Percentiles rank a stretch among this genome's conserved stretches.
phyloP scores from a whole-genome alignment of 345 rosid species.

The Carallia pectinifolia region DNA sequence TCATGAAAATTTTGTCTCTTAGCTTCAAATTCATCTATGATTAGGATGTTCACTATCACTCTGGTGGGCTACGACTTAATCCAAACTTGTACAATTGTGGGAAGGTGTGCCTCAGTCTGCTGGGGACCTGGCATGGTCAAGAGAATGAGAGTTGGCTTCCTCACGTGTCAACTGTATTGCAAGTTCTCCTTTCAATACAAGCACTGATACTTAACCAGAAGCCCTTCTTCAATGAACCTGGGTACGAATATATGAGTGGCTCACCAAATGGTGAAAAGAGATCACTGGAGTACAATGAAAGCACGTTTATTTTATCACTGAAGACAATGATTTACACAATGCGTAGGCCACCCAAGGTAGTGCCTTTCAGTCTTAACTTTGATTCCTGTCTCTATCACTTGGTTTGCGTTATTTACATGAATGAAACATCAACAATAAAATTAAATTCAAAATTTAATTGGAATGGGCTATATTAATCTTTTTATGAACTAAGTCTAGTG shows the following conservation, averaged over 20 bases:
- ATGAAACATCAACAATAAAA: background rate
- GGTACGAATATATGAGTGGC: constrained; percentile 45
- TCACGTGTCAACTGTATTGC: constrained; percentile 68
- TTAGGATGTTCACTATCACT: constrained; percentile 69
- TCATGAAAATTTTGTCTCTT: constrained; percentile 14
- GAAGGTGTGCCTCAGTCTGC: constrained; percentile 92
- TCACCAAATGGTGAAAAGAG: constrained; percentile 44
- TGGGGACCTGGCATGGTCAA: constrained; percentile 80
- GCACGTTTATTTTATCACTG: constrained; percentile 53
- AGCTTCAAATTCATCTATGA: constrained; percentile 20
- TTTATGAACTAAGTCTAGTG: too few species aligned
- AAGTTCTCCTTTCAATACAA: constrained; percentile 93
- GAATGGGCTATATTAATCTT: too few species aligned
- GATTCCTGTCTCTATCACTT: background rate
- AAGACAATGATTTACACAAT: constrained; percentile 69
- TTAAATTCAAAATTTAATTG: too few species aligned
- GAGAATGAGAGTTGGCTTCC: constrained; percentile 86
- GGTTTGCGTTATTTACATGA: background rate
- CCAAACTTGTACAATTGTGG: constrained; percentile 75
- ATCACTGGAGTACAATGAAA: constrained; percentile 66
- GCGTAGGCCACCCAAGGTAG: constrained; percentile 87
- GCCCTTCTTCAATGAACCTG: constrained; percentile 94
- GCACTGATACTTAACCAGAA: constrained; percentile 78
- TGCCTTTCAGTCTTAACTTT: constrained; percentile 3
- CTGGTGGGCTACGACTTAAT: constrained; percentile 84